Evolutionary conservation across 257 asterid genomes (phyloP), one percentile per base, ranked within the genome.

Genomic region (Forsythia suspensa): DNA sequence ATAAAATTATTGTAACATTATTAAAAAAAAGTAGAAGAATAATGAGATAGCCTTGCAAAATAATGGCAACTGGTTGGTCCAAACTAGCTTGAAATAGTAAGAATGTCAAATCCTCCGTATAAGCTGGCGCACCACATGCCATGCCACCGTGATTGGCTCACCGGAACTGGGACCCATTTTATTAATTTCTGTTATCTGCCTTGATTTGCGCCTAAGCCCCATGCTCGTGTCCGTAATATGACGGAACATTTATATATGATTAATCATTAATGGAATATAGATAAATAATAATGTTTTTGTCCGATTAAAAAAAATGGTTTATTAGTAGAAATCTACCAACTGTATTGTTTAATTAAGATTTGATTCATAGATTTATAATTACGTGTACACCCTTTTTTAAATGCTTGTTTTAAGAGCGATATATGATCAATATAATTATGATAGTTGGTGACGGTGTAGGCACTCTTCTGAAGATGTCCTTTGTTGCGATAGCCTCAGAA

Each of bases 181-280:
- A 66, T 46, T 41, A 37, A 16, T 57, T 57, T 74, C 76, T 69
- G 82, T 51, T 51, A 63, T 67, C 82, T 42, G 9, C 84, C 84
- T 80, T 85, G 84, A 85, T 81, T 83, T 81, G 74, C 84, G 89
- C 83, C 42, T n/a, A 16, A 70, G 65, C 65, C 34, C 34, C 63
- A 52, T n/a, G 21, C 63, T 18, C 21, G 63, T 52, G 63, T 16
- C 61, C 20, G n/a, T 4, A 52, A 52, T 52, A 52, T 52, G 63
- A 55, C 16, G 63, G 63, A 36, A 69, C 13, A 40, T 74, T 44
- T 72, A 12, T 20, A 41, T 11, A 29, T 43, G 9, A 43, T 10
- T 3, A 3, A 13, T 0, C 4, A 5, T 52, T 52, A 73, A 44
- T 20, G 18, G 34, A 46, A 20, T 5, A 10, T 1, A 15, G 0